Percentiles rank a stretch among this genome's conserved stretches.
phyloP scores from a whole-genome alignment of 1,284 basidiomycete genomes.

The Apiotrichum gamsii region DNA sequence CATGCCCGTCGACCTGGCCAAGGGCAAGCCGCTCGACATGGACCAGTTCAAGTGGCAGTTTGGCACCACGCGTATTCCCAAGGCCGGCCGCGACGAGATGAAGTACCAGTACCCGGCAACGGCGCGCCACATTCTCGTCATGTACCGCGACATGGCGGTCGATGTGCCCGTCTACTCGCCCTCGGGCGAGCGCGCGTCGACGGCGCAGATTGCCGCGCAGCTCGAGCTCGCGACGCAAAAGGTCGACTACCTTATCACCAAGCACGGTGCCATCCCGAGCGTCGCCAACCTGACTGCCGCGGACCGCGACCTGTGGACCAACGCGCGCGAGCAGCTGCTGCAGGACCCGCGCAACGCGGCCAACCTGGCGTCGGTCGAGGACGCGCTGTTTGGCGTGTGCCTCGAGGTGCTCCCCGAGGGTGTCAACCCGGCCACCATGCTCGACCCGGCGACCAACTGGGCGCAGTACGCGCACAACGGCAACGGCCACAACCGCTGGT shows the following conservation, averaged over 20 bases:
- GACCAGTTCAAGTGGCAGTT: constrained; percentile 17
- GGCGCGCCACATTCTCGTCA: constrained; percentile 4
- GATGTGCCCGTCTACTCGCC: constrained; percentile 9
- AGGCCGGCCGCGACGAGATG: constrained; percentile 4
- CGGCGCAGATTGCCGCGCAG: constrained; percentile 9
- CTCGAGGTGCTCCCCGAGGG: constrained; percentile 7
- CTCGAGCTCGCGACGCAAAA: background rate
- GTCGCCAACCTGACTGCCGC: constrained; percentile 13
- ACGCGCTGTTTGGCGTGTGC: constrained; percentile 10
- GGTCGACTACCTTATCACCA: constrained; percentile 4
- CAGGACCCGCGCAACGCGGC: constrained; percentile 4
- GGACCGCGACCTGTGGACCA: constrained; percentile 10
- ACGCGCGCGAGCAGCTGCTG: constrained; percentile 5
- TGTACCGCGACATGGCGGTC: constrained; percentile 8
- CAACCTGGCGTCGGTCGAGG: constrained; percentile 3
- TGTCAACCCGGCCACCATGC: constrained; percentile 2
- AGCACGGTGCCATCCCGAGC: background rate
- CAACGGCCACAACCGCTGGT: constrained; percentile 10
- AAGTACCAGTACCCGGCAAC: constrained; percentile 3
- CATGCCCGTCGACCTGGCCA: constrained; percentile 7
- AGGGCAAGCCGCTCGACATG: constrained; percentile 10
- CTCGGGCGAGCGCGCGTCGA: constrained; percentile 1
- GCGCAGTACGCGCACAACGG: constrained; percentile 4
- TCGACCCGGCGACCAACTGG: constrained; percentile 6
- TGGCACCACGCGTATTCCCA: constrained; percentile 13